Evolutionary conservation across 192 early-diverging fungal genomes (phyloP).

Genomic region (Mortierella hygrophila): DNA sequence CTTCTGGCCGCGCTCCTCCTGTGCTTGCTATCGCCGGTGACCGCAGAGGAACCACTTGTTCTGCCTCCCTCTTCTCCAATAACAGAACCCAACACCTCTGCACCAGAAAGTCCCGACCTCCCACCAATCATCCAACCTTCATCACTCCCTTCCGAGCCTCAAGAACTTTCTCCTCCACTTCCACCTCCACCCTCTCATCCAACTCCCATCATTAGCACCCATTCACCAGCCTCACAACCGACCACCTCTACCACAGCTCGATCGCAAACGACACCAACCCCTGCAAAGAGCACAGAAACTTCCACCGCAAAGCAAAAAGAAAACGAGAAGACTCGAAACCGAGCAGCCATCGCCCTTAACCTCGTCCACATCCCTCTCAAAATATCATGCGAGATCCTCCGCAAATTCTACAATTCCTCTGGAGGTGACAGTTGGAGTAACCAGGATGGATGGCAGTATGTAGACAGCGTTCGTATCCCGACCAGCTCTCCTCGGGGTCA

Average conservation of each 20-base stretch:
- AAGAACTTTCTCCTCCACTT: background rate
- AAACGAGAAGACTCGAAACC: background rate
- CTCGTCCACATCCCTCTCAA: conserved; percentile 28
- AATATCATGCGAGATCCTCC: conserved; percentile 36
- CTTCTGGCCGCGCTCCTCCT: background rate
- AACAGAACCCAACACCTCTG: background rate
- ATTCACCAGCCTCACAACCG: background rate
- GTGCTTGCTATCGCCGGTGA: background rate
- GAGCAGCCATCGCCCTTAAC: conserved; percentile 11
- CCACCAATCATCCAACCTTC: background rate
- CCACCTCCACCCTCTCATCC: background rate
- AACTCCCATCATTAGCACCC: background rate
- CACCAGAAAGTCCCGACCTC: background rate
- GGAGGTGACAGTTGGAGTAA: conserved; percentile 33
- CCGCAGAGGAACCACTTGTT: conserved; percentile 3
- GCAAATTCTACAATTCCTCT: conserved; percentile 32
- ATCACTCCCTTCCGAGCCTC: background rate
- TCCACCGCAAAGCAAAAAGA: background rate
- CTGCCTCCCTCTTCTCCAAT: background rate
- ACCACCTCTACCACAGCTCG: background rate
- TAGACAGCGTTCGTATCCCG: conserved; percentile 24
- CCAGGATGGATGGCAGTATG: conserved; percentile 50
- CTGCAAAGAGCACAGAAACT: background rate
- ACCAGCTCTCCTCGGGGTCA: background rate
- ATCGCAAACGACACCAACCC: background rate